Evolutionary conservation across 345 rosid species (phyloP), one percentile per base, ranked within the genome.

Genomic region (Corymbia maculata): DNA sequence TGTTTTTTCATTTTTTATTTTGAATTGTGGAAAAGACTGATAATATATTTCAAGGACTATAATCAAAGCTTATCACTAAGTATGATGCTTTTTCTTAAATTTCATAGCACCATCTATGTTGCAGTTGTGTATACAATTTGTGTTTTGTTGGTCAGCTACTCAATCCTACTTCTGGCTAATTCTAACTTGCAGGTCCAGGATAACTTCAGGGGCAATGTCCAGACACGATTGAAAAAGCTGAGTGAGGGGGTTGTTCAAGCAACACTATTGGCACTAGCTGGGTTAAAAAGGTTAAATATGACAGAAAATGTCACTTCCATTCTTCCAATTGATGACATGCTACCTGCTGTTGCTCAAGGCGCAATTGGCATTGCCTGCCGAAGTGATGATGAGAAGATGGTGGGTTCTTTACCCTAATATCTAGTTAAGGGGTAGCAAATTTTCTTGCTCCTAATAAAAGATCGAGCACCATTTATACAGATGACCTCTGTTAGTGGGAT

Each of bases 311-410:
- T 97, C 51, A 92, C 98, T 75, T 92, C 95, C 51, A 89, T 94
- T 87, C 95, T 98, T 85, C 89, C 99, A 49, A 91, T 97, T 4
- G 95, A 97, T 86, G 98, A 97, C 87, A 98, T 98, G 99, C 99
- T 98, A 89, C 99, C 99, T 17, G 99, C 99, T 68, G 99, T 98
- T 94, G 99, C 99, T 87, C 99, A 98, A 91, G 99, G 99, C 45
- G 99, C 99, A 15, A 98, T 98, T 85, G 99, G 99, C 88, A 97
- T 98, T 89, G 99, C 99, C 51, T 97, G 99, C 90, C 93, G 98
- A 91, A 95, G 88, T 49, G 90, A 91, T 90, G 97, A 98, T 79
- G 95, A 95, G 85, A 98, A 93, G 94, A 98, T 97, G 98, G 99
- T 98, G 89, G 52, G 90, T 87, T 84, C n/a, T 24, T 87, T 75